Evolutionary conservation across 192 early-diverging fungal species (phyloP), one percentile per base, ranked within the genome.

Genomic region (Linnemannia schmuckeri): DNA sequence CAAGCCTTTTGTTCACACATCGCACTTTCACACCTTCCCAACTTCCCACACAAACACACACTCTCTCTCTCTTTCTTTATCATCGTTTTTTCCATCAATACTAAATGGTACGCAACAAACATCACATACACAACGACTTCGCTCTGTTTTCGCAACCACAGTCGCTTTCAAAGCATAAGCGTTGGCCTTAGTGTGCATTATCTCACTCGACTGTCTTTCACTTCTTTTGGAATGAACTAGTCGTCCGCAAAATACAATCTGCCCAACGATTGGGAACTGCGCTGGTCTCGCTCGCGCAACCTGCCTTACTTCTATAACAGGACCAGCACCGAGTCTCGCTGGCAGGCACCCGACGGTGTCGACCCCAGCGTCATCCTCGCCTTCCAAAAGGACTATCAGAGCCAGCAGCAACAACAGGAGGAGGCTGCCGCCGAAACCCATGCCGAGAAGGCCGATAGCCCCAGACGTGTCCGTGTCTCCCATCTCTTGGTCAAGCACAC

Each of bases 401-500:
- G n/a, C 77, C 79, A 74, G 66, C 76, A 33, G 8, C 44, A 15
- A 41, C 75, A 72, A 70, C 82, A 37, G 41, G 72, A 63, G 35
- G 76, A 89, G 72, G 40, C 57, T 46, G 84, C 15, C 66, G 77
- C 15, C 1, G 71, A 33, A 13, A 9, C n/a, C 46, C 40, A 76
- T 17, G 37, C 40, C n/a, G 54, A 70, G 66, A 80, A 33, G 54
- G 68, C 20, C 0, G 74, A 46, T 10, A 27, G 42, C 42, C 70
- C 44, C 73, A 74, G 69, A 52, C 86, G 91, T 78, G 91, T 98
- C 49, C 91, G 97, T 13, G 98, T 97, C 27, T 94, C 94, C 41
- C 98, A 99, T 79, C 89, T 99, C 38, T 89, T 99, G 22, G 96
- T 97, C 75, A 99, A 99, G 88, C 97, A 99, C 87, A 88, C 82